Evolutionary conservation across 2,329 filamentous ascomycete genomes (phyloP).

Genomic region (Conoideocrella luteorostrata): DNA sequence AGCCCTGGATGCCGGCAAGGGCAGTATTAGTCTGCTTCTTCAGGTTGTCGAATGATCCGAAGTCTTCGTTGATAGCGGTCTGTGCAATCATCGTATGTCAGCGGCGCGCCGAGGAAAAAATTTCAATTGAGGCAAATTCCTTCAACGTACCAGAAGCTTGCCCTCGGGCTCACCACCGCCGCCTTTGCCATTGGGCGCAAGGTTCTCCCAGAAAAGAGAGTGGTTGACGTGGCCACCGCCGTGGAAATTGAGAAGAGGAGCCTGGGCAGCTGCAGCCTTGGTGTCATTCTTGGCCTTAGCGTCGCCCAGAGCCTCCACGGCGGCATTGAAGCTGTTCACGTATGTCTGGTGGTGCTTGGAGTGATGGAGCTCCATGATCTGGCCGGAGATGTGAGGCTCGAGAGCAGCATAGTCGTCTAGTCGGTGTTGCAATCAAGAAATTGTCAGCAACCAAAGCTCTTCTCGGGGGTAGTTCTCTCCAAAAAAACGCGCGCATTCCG

Average conservation of each 20-base stretch:
- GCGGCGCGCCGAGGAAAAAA: slow-evolving; percentile 17
- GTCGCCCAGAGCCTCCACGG: slow-evolving; percentile 61
- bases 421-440: not conserved
- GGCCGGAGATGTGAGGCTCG: slow-evolving; percentile 73
- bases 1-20: slow-evolving; percentile 73
- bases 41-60: slow-evolving; percentile 60
- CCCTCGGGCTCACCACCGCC: slow-evolving; percentile 55
- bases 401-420: slow-evolving; percentile 94
- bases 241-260: slow-evolving; percentile 66
- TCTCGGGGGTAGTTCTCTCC: not conserved
- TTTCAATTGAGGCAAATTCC: slow-evolving; percentile 34
- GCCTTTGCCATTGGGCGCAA: slow-evolving; percentile 59
- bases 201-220: slow-evolving; percentile 78
- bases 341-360: slow-evolving; percentile 93
- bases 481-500: too few species aligned
- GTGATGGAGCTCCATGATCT: slow-evolving; percentile 97
- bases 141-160: slow-evolving; percentile 49
- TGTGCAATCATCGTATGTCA: slow-evolving; percentile 13
- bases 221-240: slow-evolving; percentile 84
- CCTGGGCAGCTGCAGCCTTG: slow-evolving; percentile 42
- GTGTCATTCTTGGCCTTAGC: slow-evolving; percentile 58
- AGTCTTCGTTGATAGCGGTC: slow-evolving; percentile 58
- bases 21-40: slow-evolving; percentile 61
- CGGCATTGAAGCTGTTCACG: slow-evolving; percentile 80
- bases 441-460: not conserved